These are phyloP conservation scores for Prunus campanulata DNA, from an alignment of 306 rosid species.

Conservation along the genomic window DNA sequence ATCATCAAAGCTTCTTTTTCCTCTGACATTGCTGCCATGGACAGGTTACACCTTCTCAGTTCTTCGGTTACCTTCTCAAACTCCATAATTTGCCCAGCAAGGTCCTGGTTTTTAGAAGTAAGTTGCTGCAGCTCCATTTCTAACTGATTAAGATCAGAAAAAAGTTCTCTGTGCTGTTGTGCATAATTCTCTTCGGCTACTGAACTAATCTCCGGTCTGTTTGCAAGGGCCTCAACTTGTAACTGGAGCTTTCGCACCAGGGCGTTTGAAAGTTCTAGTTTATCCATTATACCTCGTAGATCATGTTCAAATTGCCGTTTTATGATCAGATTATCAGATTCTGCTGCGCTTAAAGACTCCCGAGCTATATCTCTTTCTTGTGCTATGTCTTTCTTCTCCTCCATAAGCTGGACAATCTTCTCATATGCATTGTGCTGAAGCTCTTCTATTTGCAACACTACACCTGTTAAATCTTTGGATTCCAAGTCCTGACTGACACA, in stretches of 20 bases:
- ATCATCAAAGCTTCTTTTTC: constrained; percentile 59
- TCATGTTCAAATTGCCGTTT: constrained; percentile 58
- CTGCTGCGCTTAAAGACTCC: constrained; percentile 45
- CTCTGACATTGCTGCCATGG: constrained; percentile 38
- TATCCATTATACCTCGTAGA: constrained; percentile 38
- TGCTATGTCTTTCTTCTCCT: constrained; percentile 56
- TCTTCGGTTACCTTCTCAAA: constrained; percentile 48
- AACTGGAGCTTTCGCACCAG: constrained; percentile 66
- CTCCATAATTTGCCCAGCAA: constrained; percentile 52
- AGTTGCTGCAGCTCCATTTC: constrained; percentile 73
- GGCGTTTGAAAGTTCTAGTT: constrained; percentile 48
- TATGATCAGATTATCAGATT: constrained; percentile 55
- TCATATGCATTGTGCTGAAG: constrained; percentile 51
- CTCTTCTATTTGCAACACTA: constrained; percentile 58
- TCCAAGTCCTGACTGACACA: constrained; percentile 41
- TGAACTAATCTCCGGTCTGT: constrained; percentile 42
- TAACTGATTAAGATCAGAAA: constrained; percentile 53
- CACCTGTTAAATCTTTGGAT: constrained; percentile 44
- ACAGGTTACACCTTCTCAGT: constrained; percentile 53
- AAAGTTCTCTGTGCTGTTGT: constrained; percentile 55
- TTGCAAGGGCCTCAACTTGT: constrained; percentile 59
- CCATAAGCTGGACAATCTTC: constrained; percentile 53
- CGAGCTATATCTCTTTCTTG: constrained; percentile 56
- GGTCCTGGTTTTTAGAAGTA: constrained; percentile 56
- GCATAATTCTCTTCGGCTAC: constrained; percentile 60